Base-by-base conservation (phyloP, 108 stramenopile genomes). In the Nitzschia inconspicua region DNA sequence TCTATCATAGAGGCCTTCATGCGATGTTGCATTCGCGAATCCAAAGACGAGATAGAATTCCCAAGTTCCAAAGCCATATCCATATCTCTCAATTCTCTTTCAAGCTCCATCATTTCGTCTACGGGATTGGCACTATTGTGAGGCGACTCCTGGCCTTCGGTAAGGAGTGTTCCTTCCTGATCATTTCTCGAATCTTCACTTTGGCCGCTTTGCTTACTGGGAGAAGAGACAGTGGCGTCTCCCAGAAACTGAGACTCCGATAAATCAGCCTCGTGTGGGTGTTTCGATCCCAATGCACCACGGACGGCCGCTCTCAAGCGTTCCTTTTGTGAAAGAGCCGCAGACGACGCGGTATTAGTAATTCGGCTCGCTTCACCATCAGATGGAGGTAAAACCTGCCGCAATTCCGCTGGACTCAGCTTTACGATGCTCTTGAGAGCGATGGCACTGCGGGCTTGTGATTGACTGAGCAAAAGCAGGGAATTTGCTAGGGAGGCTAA, bases 171-270 rank as follows among this genome's bases (percentile, higher is more conserved):
- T 31, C 42, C 41, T 47, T 70, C 68, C 13, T 55, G 18, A 26
- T 61, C 60, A 54, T 39, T 60, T n/a, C 31, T 36, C 23, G 1
- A 29, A 24, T 51, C 60, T 2, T 54, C 60, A n/a, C 20, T 48
- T 23, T 34, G 26, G 3, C 44, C 35, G 61, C 42, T 61, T n/a
- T 62, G 34, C 57, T 57, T 23, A 23, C 37, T 9, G 37, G 34
- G 32, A 55, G 3, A 7, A 51, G 23, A 31, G 27, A 27, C 24
- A 3, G 55, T 62, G 3, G 76, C 76, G 29, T 50, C 73, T 31
- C 82, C 88, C 55, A 93, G 60, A 57, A 93, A 93, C 25, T 71
- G 79, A 9, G 91, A 93, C 27, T 89, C 86, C 27, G 85, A 86
- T 22, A 93, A 78, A 65, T 93, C 91, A 27, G 62, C 86, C 65